Evolutionary conservation across 2,329 filamentous ascomycete species (phyloP).

Genomic region (Aspergillus niger): DNA sequence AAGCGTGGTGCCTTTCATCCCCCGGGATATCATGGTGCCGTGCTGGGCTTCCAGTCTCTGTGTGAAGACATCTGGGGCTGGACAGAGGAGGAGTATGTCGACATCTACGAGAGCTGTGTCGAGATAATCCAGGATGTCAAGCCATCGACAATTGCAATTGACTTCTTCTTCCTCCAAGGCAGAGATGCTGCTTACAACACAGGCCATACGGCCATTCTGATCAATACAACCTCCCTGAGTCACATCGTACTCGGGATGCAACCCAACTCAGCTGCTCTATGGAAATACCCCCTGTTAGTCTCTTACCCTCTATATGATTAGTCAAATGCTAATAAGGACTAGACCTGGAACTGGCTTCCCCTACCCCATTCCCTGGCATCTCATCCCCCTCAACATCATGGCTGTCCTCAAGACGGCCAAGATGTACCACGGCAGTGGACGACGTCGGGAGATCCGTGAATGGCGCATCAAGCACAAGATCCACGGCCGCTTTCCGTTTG

Average conservation of each 20-base stretch:
- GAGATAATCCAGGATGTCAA: slow-evolving; percentile 42
- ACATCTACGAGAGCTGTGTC: slow-evolving; percentile 42
- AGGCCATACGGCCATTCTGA: slow-evolving; percentile 37
- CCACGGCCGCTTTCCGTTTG: slow-evolving; percentile 31
- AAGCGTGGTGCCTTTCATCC: slow-evolving; percentile 31
- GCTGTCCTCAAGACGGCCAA: slow-evolving; percentile 33
- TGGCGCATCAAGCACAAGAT: slow-evolving; percentile 31
- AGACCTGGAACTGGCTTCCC: slow-evolving; percentile 50
- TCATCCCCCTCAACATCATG: slow-evolving; percentile 48
- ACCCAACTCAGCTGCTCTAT: slow-evolving; percentile 33
- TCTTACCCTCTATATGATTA: too few relatives aligned
- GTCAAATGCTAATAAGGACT: neutral
- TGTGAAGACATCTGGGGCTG: slow-evolving; percentile 37
- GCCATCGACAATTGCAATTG: slow-evolving; percentile 47
- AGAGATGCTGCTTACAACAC: slow-evolving; percentile 46
- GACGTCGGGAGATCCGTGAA: slow-evolving; percentile 25
- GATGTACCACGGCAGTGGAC: slow-evolving; percentile 29
- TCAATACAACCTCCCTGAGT: slow-evolving; percentile 51
- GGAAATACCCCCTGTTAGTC: slow-evolving; percentile 39
- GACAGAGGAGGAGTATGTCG: slow-evolving; percentile 44
- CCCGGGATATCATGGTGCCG: slow-evolving; percentile 40
- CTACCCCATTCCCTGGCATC: slow-evolving; percentile 50
- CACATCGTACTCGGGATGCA: slow-evolving; percentile 45
- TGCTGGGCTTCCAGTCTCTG: slow-evolving; percentile 34
- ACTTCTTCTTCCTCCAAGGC: slow-evolving; percentile 49